Percentiles rank a stretch among this genome's conserved stretches.
phyloP scores from a whole-genome alignment of 805 yeast species.

The Saturnispora diversa region DNA sequence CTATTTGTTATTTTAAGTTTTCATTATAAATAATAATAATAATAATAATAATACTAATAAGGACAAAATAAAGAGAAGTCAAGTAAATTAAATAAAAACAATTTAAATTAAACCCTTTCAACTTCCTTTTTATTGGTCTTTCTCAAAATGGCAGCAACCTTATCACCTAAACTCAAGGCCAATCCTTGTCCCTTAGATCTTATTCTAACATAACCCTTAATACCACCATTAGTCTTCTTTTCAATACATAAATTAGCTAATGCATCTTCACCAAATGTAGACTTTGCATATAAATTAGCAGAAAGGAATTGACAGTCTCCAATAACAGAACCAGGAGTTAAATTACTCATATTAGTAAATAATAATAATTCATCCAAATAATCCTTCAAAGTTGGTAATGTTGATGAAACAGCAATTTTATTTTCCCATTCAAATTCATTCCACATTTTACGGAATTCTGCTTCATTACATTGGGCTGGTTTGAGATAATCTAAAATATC shows the following conservation, averaged over 20 bases:
- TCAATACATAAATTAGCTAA: conserved; percentile 93
- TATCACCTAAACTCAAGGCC: conserved; percentile 89
- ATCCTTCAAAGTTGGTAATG: conserved; percentile 56
- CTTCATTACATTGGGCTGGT: conserved; percentile 87
- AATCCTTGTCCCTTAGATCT: conserved; percentile 97
- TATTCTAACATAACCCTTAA: conserved; percentile 90
- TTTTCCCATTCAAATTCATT: conserved; percentile 99
- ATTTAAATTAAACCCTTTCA: conserved; percentile 3
- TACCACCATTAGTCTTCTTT: conserved; percentile 61
- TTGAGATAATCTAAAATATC: conserved; percentile 96
- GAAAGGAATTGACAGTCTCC: conserved; percentile 88
- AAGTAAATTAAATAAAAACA: not conserved
- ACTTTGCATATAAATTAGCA: conserved; percentile 86
- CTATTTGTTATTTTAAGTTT: too few relatives aligned
- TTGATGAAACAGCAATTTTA: conserved; percentile 81
- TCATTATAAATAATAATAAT: too few relatives aligned
- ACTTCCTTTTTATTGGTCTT: conserved; percentile 31
- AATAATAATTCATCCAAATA: conserved; percentile 68
- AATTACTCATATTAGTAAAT: conserved; percentile 89
- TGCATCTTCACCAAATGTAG: conserved; percentile 96
- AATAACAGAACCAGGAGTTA: conserved; percentile 86
- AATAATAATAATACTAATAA: too few relatives aligned
- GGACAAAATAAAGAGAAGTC: too few relatives aligned
- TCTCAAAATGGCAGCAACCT: conserved; percentile 77
- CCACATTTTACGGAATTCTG: conserved; percentile 95